Conservation (phyloP, 176 grass and related monocot genomes). For the Coix lacrymajobi region DNA sequence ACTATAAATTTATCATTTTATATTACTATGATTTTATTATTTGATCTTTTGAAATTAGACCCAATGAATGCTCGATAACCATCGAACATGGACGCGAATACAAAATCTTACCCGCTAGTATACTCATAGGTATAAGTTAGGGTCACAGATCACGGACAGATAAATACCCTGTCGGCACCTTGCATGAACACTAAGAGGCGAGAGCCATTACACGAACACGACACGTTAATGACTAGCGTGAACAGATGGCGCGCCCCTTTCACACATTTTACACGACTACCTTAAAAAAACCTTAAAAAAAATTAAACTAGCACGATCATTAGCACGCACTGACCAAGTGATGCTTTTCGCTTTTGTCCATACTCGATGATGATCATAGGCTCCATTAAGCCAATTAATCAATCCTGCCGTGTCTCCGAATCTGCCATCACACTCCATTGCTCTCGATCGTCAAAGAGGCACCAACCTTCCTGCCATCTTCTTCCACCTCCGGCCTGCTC, state of each 20-base stretch:
- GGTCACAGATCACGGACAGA: too few species aligned
- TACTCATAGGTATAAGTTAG: too few species aligned
- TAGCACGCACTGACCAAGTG: background rate
- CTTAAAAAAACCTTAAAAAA: background rate
- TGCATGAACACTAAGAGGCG: too few species aligned
- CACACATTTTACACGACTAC: conserved; percentile 38
- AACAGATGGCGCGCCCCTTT: conserved; percentile 30
- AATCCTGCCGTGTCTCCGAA: conserved; percentile 27
- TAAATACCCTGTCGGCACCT: too few species aligned
- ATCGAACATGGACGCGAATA: too few species aligned
- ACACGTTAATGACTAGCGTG: too few species aligned
- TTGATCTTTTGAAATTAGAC: too few species aligned
- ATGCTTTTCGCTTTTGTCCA: conserved; percentile 39
- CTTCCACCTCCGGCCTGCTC: background rate
- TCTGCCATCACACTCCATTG: conserved; percentile 32
- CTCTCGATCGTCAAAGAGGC: conserved; percentile 21
- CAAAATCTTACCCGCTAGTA: too few species aligned
- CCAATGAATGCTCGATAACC: too few species aligned
- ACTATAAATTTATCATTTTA: too few species aligned
- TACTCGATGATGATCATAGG: conserved; percentile 17
- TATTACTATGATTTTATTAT: too few species aligned
- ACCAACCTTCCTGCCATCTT: conserved; percentile 49
- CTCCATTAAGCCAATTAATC: conserved; percentile 34
- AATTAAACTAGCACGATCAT: background rate
- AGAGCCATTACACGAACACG: too few species aligned